Evolutionary conservation across 2,329 filamentous ascomycete species (phyloP), one percentile per base, ranked within the genome.

Genomic region (Dactylellina sp.): DNA sequence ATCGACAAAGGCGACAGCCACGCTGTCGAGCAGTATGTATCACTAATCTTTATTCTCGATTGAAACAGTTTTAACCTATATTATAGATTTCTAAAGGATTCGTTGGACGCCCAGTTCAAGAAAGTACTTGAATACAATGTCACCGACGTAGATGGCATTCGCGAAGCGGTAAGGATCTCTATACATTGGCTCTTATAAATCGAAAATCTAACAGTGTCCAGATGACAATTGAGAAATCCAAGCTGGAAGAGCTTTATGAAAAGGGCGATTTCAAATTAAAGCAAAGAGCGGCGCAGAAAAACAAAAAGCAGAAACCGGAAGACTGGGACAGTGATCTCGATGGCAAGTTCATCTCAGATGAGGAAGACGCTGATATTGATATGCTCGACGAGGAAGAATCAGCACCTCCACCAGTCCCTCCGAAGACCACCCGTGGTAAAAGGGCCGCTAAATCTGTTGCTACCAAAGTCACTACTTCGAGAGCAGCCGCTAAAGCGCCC

Each of bases 1-100:
- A 92, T 99, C 24, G 89, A 93, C 80, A 98, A 98, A 77, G 92
- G 97, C 77, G 95, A 99, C 82, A 96, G 93, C 79, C 89, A 95
- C 25, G 78, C 78, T 9, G 77, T 78, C 7, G 78, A 79, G 28
- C 61, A 74, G 56, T 65, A 65, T 20, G 59, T 25, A 44, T 72
- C 46, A 22, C 12, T 80, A 83, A 2, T 82, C 80, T 75, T 78
- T 85, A 71, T 75, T 84, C 11, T 79, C 84, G 12, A n/a, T n/a
- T 42, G 39, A n/a, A 42, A n/a, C 42, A 7, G 42, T 20, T 20
- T 52, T 28, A 22, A 50, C 14, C 16, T 1, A 7, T 9, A 25
- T 24, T 89, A 93, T 79, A 84, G 88, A 46, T 94, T 94, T 77
- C 89, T 94, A 7, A 87, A 86, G 20, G 89, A 92, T 32, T 90